Evolutionary conservation across 345 rosid genomes (phyloP).

Genomic region (Raphanus raphanistrum): DNA sequence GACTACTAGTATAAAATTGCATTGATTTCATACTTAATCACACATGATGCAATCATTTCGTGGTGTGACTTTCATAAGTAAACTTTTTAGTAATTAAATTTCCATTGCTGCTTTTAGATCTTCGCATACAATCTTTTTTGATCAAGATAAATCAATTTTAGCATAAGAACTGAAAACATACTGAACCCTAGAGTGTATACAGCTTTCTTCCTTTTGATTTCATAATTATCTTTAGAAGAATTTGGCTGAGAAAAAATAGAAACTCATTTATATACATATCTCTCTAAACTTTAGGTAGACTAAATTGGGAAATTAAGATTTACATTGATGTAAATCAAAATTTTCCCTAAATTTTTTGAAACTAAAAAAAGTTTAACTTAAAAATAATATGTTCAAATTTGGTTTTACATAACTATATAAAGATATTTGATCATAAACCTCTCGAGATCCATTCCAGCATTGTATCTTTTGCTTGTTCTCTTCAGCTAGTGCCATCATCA

Average conservation of each 20-base stretch:
- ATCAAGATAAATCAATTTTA: not conserved
- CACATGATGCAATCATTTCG: conserved; percentile 32
- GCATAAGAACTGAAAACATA: not conserved
- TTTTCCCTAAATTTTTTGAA: no score
- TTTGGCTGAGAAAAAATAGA: not conserved
- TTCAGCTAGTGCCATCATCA: no score
- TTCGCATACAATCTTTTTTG: not conserved
- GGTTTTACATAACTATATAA: not conserved
- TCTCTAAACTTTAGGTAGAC: not conserved
- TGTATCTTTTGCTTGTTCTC: not conserved
- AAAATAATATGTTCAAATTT: no score
- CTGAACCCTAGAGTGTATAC: not conserved
- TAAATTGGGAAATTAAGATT: not conserved
- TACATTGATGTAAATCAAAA: no score
- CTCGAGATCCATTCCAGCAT: not conserved
- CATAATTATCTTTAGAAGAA: not conserved
- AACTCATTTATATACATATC: no score
- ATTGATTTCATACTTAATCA: not conserved
- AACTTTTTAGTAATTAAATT: not conserved
- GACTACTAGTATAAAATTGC: not conserved
- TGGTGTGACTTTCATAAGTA: conserved; percentile 18
- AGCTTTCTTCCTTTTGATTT: not conserved
- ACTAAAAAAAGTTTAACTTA: not conserved
- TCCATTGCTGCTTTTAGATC: not conserved
- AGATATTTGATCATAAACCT: not conserved